Evolutionary conservation across 768 basidiomycete species (phyloP).

Genomic region (Nevesoporus exiguus): DNA sequence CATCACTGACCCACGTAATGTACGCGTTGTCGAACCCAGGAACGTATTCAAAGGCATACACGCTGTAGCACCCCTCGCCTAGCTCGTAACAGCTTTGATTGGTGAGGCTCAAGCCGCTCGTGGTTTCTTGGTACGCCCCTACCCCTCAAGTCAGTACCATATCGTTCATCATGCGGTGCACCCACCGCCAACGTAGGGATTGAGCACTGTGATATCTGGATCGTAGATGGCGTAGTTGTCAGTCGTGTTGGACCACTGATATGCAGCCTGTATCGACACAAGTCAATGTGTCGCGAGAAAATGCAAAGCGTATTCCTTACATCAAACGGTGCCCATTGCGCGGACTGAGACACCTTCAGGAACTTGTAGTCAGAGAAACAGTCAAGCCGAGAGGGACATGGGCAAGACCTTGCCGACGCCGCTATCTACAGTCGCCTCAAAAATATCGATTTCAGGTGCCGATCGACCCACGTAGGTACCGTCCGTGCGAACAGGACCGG

Average conservation of each 20-base stretch:
- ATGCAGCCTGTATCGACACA: conserved; percentile 36
- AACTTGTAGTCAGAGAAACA: conserved; percentile 8
- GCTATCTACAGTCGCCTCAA: conserved; percentile 44
- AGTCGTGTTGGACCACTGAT: conserved; percentile 39
- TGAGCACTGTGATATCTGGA: conserved; percentile 34
- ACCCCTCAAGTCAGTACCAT: conserved; percentile 1
- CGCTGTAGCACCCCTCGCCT: conserved; percentile 38
- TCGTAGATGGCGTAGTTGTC: conserved; percentile 37
- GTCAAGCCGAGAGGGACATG: conserved; percentile 2
- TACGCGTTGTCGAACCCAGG: conserved; percentile 52
- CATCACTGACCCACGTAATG: conserved; percentile 67
- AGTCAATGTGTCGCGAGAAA: not conserved
- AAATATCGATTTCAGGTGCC: conserved; percentile 60
- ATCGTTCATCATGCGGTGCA: not conserved
- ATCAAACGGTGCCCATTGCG: conserved; percentile 41
- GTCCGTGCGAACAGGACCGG: conserved; percentile 47
- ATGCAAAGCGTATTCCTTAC: conserved; percentile 16
- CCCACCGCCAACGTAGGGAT: conserved; percentile 44
- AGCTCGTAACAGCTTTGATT: conserved; percentile 46
- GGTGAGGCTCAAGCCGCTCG: conserved; percentile 34
- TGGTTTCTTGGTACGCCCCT: conserved; percentile 40
- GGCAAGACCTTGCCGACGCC: conserved; percentile 34
- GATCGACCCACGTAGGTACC: conserved; percentile 50
- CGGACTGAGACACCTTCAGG: conserved; percentile 49
- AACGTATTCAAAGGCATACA: conserved; percentile 55